phyloP scores from a whole-genome alignment of 768 basidiomycete genomes.

The Naganishia friedmannii region DNA sequence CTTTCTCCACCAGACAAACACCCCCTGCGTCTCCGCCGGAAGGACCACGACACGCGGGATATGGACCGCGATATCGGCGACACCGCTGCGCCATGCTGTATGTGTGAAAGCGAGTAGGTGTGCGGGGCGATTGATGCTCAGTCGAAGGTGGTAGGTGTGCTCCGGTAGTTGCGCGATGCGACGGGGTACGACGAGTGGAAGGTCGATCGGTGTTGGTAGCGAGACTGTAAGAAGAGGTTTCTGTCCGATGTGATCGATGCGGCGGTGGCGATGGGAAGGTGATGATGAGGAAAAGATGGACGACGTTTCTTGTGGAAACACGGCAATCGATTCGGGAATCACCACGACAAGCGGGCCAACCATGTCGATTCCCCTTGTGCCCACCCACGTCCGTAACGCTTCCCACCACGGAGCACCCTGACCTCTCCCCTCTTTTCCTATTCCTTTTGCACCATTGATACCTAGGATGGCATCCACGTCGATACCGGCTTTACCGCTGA shows the following conservation, averaged over 20 bases:
- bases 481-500: constrained; percentile 41
- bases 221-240: constrained; percentile 7
- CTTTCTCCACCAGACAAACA: constrained; percentile 28
- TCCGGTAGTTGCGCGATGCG: constrained; percentile 5
- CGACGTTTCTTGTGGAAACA: constrained; percentile 25
- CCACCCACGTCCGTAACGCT: constrained; percentile 36
- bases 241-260: neutral
- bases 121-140: constrained; percentile 31
- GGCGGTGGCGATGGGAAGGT: neutral
- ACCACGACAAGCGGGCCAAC: constrained; percentile 26
- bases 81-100: constrained; percentile 39
- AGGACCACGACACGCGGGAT: constrained; percentile 34
- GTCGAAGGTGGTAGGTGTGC: constrained; percentile 32
- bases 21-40: constrained; percentile 31
- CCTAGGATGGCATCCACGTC: constrained; percentile 47
- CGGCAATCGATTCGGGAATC: constrained; percentile 28
- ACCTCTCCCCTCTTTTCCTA: constrained; percentile 36
- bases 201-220: neutral
- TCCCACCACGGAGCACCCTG: constrained; percentile 47
- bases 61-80: constrained; percentile 33
- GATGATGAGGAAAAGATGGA: too few relatives aligned
- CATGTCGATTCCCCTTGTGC: constrained; percentile 12
- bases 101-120: constrained; percentile 41
- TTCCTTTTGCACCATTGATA: constrained; percentile 31
- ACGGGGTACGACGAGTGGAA: constrained; percentile 9